Conservation (phyloP, 2,329 filamentous ascomycete species). For the Cytospora leucostoma region DNA sequence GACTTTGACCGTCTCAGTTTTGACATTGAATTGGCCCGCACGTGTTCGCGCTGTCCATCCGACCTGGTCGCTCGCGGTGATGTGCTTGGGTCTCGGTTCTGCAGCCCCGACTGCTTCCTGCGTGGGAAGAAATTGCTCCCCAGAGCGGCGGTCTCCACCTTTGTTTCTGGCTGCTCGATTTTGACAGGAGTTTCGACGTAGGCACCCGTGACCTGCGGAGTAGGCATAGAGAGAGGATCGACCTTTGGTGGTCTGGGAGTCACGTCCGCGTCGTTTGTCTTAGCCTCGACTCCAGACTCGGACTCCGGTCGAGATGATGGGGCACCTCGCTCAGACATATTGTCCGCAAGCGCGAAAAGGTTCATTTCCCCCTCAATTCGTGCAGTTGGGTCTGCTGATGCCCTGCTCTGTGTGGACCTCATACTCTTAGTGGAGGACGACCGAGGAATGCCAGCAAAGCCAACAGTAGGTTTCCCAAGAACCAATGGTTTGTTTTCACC, state of each 20-base stretch:
- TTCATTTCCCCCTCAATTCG: conserved; percentile 59
- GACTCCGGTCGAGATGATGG: conserved; percentile 47
- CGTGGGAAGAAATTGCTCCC: conserved; percentile 8
- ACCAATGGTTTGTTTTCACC: conserved; percentile 20
- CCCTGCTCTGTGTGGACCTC: conserved; percentile 21
- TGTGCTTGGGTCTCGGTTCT: conserved; percentile 17
- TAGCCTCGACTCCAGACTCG: conserved; percentile 34
- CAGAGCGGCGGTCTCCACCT: conserved; percentile 16
- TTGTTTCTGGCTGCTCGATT: conserved; percentile 37
- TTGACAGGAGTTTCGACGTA: conserved; percentile 58
- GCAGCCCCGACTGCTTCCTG: neutral
- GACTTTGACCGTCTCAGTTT: conserved; percentile 42
- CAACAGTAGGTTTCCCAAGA: conserved; percentile 44
- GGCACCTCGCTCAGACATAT: conserved; percentile 57
- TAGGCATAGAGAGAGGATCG: conserved; percentile 53
- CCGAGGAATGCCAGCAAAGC: conserved; percentile 42
- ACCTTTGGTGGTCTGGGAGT: conserved; percentile 50
- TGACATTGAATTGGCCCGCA: conserved; percentile 33
- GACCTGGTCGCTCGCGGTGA: conserved; percentile 23
- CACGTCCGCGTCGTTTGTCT: conserved; percentile 39
- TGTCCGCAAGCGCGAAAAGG: conserved; percentile 57
- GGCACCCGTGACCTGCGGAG: conserved; percentile 56
- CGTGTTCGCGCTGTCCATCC: conserved; percentile 28
- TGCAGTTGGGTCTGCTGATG: conserved; percentile 51
- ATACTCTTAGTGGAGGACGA: conserved; percentile 24